A percentile compares a stretch with the other conserved stretches of the same genome.
phyloP scores from a whole-genome alignment of 129 eudicot species.

The Deinandra increscens region DNA sequence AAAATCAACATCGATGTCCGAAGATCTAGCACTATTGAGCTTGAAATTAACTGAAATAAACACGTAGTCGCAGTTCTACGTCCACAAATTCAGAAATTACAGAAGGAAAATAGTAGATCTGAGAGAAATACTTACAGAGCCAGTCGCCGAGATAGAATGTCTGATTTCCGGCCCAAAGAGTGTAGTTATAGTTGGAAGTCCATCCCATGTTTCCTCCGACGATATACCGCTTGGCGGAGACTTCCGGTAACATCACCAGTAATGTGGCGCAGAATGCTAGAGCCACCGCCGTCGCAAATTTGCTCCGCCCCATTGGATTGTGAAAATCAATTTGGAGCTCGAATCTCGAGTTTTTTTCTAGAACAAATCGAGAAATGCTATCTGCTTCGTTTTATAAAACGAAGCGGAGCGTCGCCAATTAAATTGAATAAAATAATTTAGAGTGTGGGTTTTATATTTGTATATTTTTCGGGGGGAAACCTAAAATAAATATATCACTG shows the following conservation, averaged over 20 bases:
- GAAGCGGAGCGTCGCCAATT: constrained; percentile 29
- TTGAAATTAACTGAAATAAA: constrained; percentile 20
- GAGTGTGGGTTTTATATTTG: neutral
- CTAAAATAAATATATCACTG: neutral
- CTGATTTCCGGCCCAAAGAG: constrained; percentile 62
- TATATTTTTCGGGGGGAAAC: neutral
- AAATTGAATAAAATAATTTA: neutral
- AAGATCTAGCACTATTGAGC: constrained; percentile 20
- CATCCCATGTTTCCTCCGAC: constrained; percentile 68
- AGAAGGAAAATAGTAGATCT: constrained; percentile 20
- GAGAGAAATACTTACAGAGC: constrained; percentile 55
- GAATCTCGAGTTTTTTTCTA: constrained; percentile 8
- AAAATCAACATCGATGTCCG: neutral
- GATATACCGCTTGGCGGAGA: constrained; percentile 43
- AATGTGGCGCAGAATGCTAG: constrained; percentile 37
- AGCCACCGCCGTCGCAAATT: constrained; percentile 32
- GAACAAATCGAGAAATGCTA: constrained; percentile 13
- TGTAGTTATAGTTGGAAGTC: constrained; percentile 57
- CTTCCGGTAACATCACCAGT: constrained; percentile 55
- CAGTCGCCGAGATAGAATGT: constrained; percentile 74
- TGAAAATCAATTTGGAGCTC: neutral
- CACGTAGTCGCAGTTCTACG: neutral
- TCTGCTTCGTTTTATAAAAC: constrained; percentile 17
- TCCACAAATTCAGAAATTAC: neutral
- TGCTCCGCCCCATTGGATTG: constrained; percentile 40